phyloP scores from a whole-genome alignment of 1,284 basidiomycete genomes.

The Austroboletus olivaceoglutinosus region DNA sequence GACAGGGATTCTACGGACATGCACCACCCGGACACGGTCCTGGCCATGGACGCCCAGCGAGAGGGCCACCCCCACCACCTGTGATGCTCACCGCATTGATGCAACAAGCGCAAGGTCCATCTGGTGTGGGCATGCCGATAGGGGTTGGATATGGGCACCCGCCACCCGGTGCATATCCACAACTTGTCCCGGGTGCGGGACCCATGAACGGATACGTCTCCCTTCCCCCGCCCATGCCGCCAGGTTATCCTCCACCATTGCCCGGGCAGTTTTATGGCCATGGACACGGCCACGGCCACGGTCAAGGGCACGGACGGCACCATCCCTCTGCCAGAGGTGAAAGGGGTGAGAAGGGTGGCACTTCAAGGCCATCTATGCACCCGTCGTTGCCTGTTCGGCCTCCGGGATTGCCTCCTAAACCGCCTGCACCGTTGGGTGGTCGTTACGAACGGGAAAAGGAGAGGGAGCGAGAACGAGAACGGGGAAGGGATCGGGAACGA shows the following conservation, averaged over 20 bases:
- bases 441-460: slow-evolving; percentile 23
- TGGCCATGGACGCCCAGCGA: slow-evolving; percentile 22
- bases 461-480: not conserved
- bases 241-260: slow-evolving; percentile 19
- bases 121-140: slow-evolving; percentile 1
- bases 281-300: slow-evolving; percentile 9
- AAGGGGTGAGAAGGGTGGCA: slow-evolving; percentile 10
- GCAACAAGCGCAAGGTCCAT: slow-evolving; percentile 25
- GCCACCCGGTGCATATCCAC: slow-evolving; percentile 16
- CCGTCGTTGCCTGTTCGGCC: slow-evolving; percentile 21
- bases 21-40: slow-evolving; percentile 19
- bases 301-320: slow-evolving; percentile 10
- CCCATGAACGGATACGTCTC: slow-evolving; percentile 19
- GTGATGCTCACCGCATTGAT: slow-evolving; percentile 30
- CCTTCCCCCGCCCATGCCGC: slow-evolving; percentile 14
- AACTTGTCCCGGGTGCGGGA: slow-evolving; percentile 4
- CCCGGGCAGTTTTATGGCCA: slow-evolving; percentile 6
- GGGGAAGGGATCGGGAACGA: slow-evolving; percentile 18
- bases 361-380: slow-evolving; percentile 12
- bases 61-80: slow-evolving; percentile 24
- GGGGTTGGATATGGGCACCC: slow-evolving; percentile 13
- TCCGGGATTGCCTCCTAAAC: slow-evolving; percentile 19
- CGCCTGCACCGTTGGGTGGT: slow-evolving; percentile 15
- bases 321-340: slow-evolving; percentile 18
- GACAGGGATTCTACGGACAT: slow-evolving; percentile 29